Base-by-base conservation (phyloP, 2,329 filamentous ascomycete genomes). In the Kalmusia sp. region DNA sequence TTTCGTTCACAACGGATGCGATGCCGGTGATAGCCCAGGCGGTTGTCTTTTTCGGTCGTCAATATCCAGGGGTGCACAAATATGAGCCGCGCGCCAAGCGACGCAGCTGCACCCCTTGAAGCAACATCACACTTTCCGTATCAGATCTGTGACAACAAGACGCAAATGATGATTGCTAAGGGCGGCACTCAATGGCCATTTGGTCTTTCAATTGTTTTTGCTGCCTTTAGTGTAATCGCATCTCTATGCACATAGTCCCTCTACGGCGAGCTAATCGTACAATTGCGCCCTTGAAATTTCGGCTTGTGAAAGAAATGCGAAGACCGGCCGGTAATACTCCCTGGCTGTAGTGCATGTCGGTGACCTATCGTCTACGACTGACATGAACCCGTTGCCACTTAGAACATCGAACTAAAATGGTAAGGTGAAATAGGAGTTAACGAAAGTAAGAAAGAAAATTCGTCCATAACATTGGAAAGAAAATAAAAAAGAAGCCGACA, bases 361-460 rank as follows among this genome's bases (percentile, higher is more conserved):
- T 38, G 24, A 39, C 44, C 17, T 19, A 15, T 24, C 37, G 37
- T 49, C 45, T 37, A n/a, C 19, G 44, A 45, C 44, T 17, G 30
- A 40, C 17, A 25, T 3, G 12, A 24, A 31, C 30, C 22, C 34
- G 31, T 7, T 19, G 22, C 25, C 15, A 44, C 25, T 22, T 25
- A 39, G 5, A 38, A 38, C 27, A 39, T 27, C n/a, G 14, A 30
- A 50, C 27, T 50, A 38, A 49, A 49, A 14, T 21, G 34, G 24
- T 48, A 37, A 25, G 12, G 15, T 31, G n/a, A 51, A 65, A 44
- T 49, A 39, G 41, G 54, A 47, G 50, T 64, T 46, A 67, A 62
- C 49, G 64, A 67, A 63, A 67, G 64, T 67, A 60, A 56, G 49
- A 57, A 64, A 55, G 49, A 51, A 52, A 45, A 58, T 12, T 49